Base-by-base conservation (phyloP, 2,329 filamentous ascomycete genomes). In the Fusarium zealandicum region DNA sequence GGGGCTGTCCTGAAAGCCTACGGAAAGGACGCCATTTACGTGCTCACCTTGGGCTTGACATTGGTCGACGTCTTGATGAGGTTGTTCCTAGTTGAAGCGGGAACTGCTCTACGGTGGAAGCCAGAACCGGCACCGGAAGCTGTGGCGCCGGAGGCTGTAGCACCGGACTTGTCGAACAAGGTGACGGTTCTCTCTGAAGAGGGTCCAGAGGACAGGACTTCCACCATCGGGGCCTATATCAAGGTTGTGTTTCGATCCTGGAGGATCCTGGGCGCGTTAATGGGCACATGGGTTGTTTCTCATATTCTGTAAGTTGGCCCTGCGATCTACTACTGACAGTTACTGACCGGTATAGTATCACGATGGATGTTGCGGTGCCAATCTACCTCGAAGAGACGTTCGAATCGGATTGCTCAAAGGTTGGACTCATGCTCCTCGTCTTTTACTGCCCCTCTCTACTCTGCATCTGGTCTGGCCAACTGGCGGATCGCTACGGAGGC, bases 361-460 rank as follows among this genome's bases (percentile, higher is more conserved):
- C 58, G 1, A 41, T 61, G 20, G 51, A 59, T 22, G 37, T 54
- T 13, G 37, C 57, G n/a, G 27, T 51, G 6, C 58, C 49, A 0
- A 33, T 59, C 1, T 61, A 53, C 30, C 42, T 49, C 27, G 51
- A 59, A 20, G 30, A 42, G 4, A 33, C 20, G 13, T 56, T 51
- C 22, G 28, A 17, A 4, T 56, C 48, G 58, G 42, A 28, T 3
- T 27, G 38, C 27, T 11, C 38, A 3, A 35, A 31, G 10, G 49
- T 61, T 11, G 51, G 48, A 3, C 10, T 54, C 7, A 18, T 59
- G 11, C 49, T 59, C 10, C 33, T 55, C 14, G 41, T 45, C 11
- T 61, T 56, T 35, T 61, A 56, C 36, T 27, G 14, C 12, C 51
- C 58, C 9, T 59, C 51, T 3, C 27, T 56, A 20, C 42, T 61